Base-by-base conservation (phyloP, 2,329 filamentous ascomycete species). In the Cytospora mali region DNA sequence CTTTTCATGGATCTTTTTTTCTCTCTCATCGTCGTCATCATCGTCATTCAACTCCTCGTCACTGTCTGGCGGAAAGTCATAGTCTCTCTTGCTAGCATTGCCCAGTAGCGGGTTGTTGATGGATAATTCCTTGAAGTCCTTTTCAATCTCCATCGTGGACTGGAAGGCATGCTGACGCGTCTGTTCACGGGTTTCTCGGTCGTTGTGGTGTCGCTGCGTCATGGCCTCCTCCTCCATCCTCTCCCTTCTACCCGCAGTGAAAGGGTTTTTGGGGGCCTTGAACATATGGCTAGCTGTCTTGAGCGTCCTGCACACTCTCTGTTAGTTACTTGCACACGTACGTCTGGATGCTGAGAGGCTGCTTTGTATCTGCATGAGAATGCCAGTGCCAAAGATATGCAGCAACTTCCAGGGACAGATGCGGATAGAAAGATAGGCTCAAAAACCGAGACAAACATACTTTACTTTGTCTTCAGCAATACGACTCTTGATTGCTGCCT, bases 241-340 rank as follows among this genome's bases (percentile, higher is more conserved):
- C 29, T 83, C 84, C 51, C 88, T 84, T 68, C 83, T 84, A 66
- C 84, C 86, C 16, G 86, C 18, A 13, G 42, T 46, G 2, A 46
- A 46, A 46, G 42, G 42, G 13, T 46, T 46, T 2, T 81, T 81
- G 28, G 93, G n/a, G n/a, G n/a, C n/a, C n/a, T n/a, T n/a, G n/a
- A 97, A 97, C 92, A 97, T 96, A n/a, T n/a, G n/a, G 79, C 89
- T 93, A 66, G 89, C 83, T 1, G 86, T 91, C 79, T 94, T 94
- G 42, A 97, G 80, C 72, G 97, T 92, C 54, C 87, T 27, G 16
- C 3, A 21, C 7, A 2, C 49, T 16, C 29, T n/a, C 35, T 18
- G 28, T 28, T n/a, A 49, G 21, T 28, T n/a, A n/a, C 23, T 13
- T 49, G 10, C 25, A 13, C 10, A 31, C 1, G 4, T 14, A 42